Evolutionary conservation across 2,329 filamentous ascomycete genomes (phyloP).

Genomic region (Macrophomina tecta): DNA sequence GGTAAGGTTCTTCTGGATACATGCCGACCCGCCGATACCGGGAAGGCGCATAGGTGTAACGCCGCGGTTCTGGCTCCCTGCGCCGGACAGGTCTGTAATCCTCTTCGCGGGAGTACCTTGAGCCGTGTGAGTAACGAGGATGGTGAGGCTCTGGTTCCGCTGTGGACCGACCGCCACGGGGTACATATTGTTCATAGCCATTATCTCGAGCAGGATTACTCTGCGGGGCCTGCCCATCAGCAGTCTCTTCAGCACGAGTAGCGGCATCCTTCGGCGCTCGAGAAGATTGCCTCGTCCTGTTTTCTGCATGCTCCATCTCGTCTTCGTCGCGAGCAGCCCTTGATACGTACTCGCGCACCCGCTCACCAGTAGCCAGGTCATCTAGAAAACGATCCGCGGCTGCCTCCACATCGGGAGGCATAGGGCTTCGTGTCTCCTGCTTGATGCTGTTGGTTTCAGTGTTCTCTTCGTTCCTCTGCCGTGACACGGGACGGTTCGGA

Average conservation of each 20-base stretch:
- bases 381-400: constrained; percentile 45
- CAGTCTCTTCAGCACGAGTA: not conserved
- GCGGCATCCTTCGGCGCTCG: constrained; percentile 13
- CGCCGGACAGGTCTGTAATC: constrained; percentile 1
- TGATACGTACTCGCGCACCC: constrained; percentile 27
- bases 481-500: constrained; percentile 34
- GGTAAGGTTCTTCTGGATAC: constrained; percentile 25
- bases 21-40: constrained; percentile 22
- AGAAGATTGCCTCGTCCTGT: constrained; percentile 15
- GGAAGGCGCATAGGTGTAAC: constrained; percentile 21
- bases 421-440: constrained; percentile 29
- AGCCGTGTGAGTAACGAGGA: constrained; percentile 9
- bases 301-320: constrained; percentile 20
- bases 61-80: constrained; percentile 20
- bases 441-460: not conserved
- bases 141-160: constrained; percentile 5
- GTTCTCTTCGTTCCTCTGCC: constrained; percentile 34
- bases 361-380: constrained; percentile 38
- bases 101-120: constrained; percentile 5
- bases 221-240: not conserved
- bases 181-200: constrained; percentile 7
- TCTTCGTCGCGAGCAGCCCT: constrained; percentile 27
- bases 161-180: not conserved
- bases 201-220: not conserved
- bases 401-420: constrained; percentile 33